These are phyloP conservation scores for Dictyostelium discoideum DNA, from an alignment of 78 protist species.

Conservation along the genomic window DNA sequence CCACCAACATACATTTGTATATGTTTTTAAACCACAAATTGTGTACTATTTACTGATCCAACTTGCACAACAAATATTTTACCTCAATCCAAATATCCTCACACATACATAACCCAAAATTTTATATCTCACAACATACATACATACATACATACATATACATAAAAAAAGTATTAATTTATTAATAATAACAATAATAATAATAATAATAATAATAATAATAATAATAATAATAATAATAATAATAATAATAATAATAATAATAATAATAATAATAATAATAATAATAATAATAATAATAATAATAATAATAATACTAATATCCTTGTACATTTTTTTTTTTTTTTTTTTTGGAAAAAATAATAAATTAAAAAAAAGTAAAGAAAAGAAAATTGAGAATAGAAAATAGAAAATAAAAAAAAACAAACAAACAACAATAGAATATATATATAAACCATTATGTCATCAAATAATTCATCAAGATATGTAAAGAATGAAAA, in stretches of 20 bases:
- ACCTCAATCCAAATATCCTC: neutral
- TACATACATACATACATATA: neutral
- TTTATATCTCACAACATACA: no score
- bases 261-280: no score
- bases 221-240: no score
- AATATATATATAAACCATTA: neutral
- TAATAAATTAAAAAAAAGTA: neutral
- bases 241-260: no score
- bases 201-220: no score
- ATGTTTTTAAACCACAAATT: no score
- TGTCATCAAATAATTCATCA: neutral
- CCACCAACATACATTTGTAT: neutral
- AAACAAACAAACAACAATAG: no score
- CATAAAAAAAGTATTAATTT: neutral
- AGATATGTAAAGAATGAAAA: constrained; percentile 11
- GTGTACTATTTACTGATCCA: neutral
- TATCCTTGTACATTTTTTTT: neutral
- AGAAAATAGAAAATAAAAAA: neutral
- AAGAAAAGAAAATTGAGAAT: neutral
- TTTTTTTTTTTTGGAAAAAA: no score
- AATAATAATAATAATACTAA: neutral
- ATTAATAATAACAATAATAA: no score
- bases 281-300: neutral
- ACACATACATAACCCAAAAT: neutral
- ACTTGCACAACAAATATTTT: neutral